phyloP scores from a whole-genome alignment of 257 asterid genomes.

The Ballota nigra region DNA sequence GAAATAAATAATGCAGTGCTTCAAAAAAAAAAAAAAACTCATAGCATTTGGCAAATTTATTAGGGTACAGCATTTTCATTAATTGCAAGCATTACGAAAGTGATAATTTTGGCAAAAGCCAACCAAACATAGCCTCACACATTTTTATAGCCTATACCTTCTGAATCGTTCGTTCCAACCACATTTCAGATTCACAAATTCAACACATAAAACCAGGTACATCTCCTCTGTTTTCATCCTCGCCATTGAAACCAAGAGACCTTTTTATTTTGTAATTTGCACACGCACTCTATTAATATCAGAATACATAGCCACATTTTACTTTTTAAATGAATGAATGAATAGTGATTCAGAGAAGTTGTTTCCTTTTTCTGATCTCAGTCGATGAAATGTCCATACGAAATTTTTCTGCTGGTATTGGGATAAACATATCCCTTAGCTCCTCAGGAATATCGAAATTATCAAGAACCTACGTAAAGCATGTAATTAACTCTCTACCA shows the following conservation, averaged over 20 bases:
- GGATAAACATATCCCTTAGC: conserved; percentile 65
- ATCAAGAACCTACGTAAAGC: conserved; percentile 64
- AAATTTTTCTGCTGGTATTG: conserved; percentile 72
- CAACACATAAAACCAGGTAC: conserved; percentile 4
- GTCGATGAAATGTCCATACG: conserved; percentile 87
- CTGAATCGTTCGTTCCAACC: not conserved
- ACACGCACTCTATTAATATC: not conserved
- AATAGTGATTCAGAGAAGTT: conserved; percentile 24
- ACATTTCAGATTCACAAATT: not conserved
- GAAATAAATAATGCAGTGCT: no score
- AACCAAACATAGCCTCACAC: not conserved
- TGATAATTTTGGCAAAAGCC: not conserved
- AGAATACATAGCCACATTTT: not conserved
- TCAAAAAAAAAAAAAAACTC: not conserved
- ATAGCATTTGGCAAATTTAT: not conserved
- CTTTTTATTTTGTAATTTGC: conserved; percentile 8
- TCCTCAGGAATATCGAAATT: conserved; percentile 75
- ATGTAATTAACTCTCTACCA: conserved; percentile 13
- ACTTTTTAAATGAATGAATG: not conserved
- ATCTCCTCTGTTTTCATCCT: not conserved
- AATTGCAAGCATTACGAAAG: not conserved
- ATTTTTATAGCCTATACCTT: not conserved
- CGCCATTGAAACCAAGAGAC: not conserved
- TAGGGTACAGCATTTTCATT: not conserved
- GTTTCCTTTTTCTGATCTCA: conserved; percentile 60